Percentiles rank a stretch among this genome's conserved stretches.
These are phyloP conservation scores for Euphorbia pulcherrima DNA, from an alignment of 345 rosid genomes.

Conservation along the genomic window DNA sequence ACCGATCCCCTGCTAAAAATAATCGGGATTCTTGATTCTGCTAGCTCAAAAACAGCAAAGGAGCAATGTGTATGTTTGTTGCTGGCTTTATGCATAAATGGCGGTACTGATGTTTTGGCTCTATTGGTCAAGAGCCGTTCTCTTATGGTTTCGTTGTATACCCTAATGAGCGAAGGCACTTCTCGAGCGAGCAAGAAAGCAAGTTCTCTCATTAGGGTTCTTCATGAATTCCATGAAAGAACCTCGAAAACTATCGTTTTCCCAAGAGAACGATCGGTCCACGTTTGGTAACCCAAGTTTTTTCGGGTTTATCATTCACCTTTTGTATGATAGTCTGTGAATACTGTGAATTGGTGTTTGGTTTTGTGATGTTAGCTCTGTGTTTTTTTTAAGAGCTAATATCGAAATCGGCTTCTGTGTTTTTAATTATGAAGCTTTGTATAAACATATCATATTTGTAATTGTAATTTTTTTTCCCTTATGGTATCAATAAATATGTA, in stretches of 20 bases:
- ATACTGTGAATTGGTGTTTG: conserved; percentile 13
- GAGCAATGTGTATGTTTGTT: conserved; percentile 64
- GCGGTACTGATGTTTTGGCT: conserved; percentile 55
- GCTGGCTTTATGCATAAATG: conserved; percentile 61
- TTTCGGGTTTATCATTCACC: conserved; percentile 18
- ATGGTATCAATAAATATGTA: conserved; percentile 10
- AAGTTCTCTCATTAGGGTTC: conserved; percentile 55
- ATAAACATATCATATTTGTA: conserved; percentile 11
- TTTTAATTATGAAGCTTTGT: conserved; percentile 36
- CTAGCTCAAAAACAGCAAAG: conserved; percentile 48
- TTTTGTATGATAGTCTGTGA: conserved; percentile 18
- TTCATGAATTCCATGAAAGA: conserved; percentile 62
- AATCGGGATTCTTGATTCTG: conserved; percentile 37
- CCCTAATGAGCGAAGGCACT: conserved; percentile 59
- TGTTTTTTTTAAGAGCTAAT: conserved; percentile 48
- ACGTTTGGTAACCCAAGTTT: conserved; percentile 50
- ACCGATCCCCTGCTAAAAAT: conserved; percentile 45
- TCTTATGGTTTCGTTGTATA: conserved; percentile 62
- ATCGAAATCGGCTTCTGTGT: conserved; percentile 28
- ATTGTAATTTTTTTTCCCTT: conserved; percentile 25
- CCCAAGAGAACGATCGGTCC: conserved; percentile 48
- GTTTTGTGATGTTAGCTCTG: conserved; percentile 29
- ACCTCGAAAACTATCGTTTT: conserved; percentile 31
- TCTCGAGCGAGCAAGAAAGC: conserved; percentile 70
- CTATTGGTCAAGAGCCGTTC: conserved; percentile 46